Evolutionary conservation across 257 asterid genomes (phyloP).

Genomic region (Gardenia jasminoides): DNA sequence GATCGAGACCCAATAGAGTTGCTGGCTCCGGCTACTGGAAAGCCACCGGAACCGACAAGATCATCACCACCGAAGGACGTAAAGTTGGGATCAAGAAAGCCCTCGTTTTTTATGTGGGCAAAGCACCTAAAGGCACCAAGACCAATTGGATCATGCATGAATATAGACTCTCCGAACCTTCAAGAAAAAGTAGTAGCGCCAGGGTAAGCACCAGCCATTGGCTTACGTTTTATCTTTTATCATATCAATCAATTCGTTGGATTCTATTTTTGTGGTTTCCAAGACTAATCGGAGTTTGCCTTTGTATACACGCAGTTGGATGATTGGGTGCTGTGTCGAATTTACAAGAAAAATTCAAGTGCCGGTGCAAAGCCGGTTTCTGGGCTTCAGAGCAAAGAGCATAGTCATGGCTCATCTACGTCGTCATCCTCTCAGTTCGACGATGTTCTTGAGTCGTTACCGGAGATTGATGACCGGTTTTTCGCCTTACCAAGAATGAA

Average conservation of each 20-base stretch:
- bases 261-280: neutral
- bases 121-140: conserved; percentile 88
- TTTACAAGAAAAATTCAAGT: conserved; percentile 62
- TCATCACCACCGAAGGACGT: conserved; percentile 58
- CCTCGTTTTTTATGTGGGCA: conserved; percentile 77
- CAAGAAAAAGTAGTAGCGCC: conserved; percentile 43
- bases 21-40: conserved; percentile 95
- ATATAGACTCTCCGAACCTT: conserved; percentile 54
- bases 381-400: conserved; percentile 41
- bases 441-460: conserved; percentile 61
- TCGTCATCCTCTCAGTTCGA: conserved; percentile 69
- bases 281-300: neutral
- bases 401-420: conserved; percentile 55
- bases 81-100: conserved; percentile 90
- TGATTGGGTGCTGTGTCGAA: conserved; percentile 82
- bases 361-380: conserved; percentile 35
- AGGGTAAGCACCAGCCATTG: conserved; percentile 29
- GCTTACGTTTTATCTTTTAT: neutral
- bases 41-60: conserved; percentile 85
- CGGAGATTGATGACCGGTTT: conserved; percentile 52
- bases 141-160: conserved; percentile 98
- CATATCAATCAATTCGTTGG: neutral
- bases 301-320: conserved; percentile 42
- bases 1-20: conserved; percentile 82
- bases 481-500: conserved; percentile 43